Conservation (phyloP, 306 rosid species). For the Mimosa pudica region DNA sequence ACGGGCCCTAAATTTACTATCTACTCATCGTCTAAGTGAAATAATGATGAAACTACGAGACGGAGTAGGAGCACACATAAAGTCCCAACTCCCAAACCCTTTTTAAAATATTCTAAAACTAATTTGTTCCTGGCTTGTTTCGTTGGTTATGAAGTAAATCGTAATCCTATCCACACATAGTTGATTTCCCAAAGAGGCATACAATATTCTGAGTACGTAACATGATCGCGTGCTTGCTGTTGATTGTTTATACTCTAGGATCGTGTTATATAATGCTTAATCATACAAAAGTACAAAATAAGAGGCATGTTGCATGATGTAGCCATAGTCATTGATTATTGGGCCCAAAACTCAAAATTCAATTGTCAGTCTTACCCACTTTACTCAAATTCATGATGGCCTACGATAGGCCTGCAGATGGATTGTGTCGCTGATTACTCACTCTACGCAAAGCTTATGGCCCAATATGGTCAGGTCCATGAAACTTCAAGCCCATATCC, state of each 20-base stretch:
- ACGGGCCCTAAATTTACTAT: not conserved
- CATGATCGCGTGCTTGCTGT: not conserved
- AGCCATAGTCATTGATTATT: too few species aligned
- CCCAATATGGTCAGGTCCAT: not conserved
- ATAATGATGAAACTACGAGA: too few species aligned
- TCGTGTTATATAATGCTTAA: too few species aligned
- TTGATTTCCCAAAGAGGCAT: conserved; percentile 22
- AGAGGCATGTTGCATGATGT: too few species aligned
- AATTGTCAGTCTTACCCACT: too few species aligned
- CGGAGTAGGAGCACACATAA: not conserved
- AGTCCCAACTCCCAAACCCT: not conserved
- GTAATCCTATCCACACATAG: not conserved
- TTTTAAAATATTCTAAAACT: not conserved
- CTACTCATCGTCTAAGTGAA: too few species aligned
- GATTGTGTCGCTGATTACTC: not conserved
- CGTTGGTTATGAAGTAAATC: not conserved
- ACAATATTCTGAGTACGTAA: not conserved
- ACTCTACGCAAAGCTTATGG: not conserved
- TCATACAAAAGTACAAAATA: not conserved
- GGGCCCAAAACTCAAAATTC: too few species aligned
- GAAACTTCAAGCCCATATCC: too few species aligned
- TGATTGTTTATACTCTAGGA: too few species aligned
- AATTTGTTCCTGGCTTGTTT: not conserved
- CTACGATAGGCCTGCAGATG: too few species aligned
- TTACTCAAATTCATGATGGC: too few species aligned